Conservation (phyloP, 257 asterid species). For the Scutellaria baicalensis region DNA sequence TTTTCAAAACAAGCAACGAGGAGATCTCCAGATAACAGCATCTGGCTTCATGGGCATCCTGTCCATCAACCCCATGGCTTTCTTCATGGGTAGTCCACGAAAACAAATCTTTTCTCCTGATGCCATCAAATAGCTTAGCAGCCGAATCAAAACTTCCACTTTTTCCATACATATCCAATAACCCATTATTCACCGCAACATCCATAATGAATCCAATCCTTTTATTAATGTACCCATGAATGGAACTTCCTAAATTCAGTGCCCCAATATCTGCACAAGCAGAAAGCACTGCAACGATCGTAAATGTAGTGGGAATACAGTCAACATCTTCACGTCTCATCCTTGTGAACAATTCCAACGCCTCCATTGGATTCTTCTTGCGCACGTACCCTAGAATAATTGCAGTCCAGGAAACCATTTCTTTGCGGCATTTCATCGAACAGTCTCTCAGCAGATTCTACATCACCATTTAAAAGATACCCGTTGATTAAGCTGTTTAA, state of each 20-base stretch:
- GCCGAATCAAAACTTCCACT: conserved; percentile 60
- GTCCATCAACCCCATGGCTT: conserved; percentile 40
- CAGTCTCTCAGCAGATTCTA: conserved; percentile 38
- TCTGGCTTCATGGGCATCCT: conserved; percentile 70
- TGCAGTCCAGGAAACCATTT: conserved; percentile 76
- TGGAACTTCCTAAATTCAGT: conserved; percentile 50
- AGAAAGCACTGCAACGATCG: no score
- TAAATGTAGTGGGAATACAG: no score
- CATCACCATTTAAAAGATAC: conserved; percentile 36
- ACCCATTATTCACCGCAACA: conserved; percentile 54
- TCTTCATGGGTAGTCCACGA: conserved; percentile 71
- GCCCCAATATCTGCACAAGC: conserved; percentile 82
- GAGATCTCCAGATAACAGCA: conserved; percentile 71
- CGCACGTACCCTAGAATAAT: conserved; percentile 77
- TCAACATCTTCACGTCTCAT: no score
- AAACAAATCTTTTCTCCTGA: conserved; percentile 52
- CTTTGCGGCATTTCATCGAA: conserved; percentile 60
- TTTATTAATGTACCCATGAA: conserved; percentile 58
- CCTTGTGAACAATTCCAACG: no score
- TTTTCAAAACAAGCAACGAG: conserved; percentile 46
- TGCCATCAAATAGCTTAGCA: conserved; percentile 31
- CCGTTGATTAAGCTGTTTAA: conserved; percentile 72
- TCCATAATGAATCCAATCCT: conserved; percentile 34
- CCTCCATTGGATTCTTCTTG: conserved; percentile 39
- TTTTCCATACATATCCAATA: conserved; percentile 78